Evolutionary conservation across 1,284 basidiomycete genomes (phyloP).

Genomic region (Sporisorium reilianum): DNA sequence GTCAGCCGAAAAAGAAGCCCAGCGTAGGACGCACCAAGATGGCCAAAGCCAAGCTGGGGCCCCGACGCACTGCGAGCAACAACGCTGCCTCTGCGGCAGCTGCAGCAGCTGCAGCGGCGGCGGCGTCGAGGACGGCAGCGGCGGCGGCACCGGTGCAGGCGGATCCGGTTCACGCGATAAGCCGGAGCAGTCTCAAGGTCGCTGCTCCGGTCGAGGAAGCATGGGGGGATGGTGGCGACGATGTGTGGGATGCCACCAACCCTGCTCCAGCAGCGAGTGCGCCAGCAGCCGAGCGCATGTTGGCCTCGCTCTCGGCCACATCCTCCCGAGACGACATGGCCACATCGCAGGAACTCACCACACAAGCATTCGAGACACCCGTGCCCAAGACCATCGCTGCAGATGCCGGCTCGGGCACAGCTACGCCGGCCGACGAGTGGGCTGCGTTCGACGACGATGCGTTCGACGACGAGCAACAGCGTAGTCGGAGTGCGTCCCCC

Average conservation of each 20-base stretch:
- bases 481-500: conserved; percentile 7
- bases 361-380: conserved; percentile 31
- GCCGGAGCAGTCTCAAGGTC: conserved; percentile 43
- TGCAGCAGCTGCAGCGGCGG: conserved; percentile 20
- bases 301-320: conserved; percentile 6
- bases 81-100: conserved; percentile 23
- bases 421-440: conserved; percentile 27
- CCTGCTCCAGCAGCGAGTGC: background rate
- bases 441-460: conserved; percentile 37
- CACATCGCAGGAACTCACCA: conserved; percentile 41
- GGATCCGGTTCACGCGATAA: conserved; percentile 37
- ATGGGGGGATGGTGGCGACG: conserved; percentile 46
- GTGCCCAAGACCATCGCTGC: conserved; percentile 18
- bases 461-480: conserved; percentile 15
- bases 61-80: conserved; percentile 20
- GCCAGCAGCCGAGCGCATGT: background rate
- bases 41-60: conserved; percentile 45
- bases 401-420: background rate
- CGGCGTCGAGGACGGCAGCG: conserved; percentile 4
- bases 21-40: conserved; percentile 30
- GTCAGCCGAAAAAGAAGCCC: conserved; percentile 43
- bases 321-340: conserved; percentile 10
- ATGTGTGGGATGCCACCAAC: conserved; percentile 35
- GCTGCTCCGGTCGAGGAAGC: conserved; percentile 28
- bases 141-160: conserved; percentile 12